A percentile compares a stretch with the other conserved stretches of the same genome.
Conservation (phyloP, 2,329 filamentous ascomycete species). For the Cladosporium colombiae region DNA sequence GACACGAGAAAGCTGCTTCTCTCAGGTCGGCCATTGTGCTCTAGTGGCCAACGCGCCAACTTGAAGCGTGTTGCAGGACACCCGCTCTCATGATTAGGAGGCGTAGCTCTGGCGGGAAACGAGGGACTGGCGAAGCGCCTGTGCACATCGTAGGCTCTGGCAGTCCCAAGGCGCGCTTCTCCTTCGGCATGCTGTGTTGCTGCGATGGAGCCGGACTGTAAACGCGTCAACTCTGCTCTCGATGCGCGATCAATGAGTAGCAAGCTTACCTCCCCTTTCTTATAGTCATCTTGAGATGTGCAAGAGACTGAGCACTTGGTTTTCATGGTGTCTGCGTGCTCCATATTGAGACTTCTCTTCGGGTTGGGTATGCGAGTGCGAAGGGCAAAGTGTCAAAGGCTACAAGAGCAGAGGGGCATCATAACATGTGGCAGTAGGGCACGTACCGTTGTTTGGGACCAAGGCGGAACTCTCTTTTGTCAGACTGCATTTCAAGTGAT, state of each 20-base stretch:
- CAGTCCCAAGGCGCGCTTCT: neutral
- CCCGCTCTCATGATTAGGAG: neutral
- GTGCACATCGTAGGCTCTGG: neutral
- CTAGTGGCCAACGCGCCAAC: neutral
- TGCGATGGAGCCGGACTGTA: neutral
- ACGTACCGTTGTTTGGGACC: too few species aligned
- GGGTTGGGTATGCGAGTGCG: neutral
- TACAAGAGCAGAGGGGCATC: too few species aligned
- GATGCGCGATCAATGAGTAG: neutral
- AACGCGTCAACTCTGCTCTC: neutral
- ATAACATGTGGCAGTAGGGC: too few species aligned
- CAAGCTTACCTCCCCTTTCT: neutral
- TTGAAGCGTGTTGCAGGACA: neutral
- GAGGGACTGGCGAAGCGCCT: neutral
- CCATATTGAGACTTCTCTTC: too few species aligned
- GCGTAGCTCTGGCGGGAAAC: neutral
- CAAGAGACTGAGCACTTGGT: neutral
- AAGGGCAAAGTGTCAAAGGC: neutral
- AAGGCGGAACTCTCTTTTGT: too few species aligned
- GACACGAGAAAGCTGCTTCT: neutral
- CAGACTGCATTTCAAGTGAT: too few species aligned
- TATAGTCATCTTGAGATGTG: neutral
- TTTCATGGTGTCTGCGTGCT: neutral
- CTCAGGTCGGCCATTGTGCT: neutral
- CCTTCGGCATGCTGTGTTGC: neutral